Base-by-base conservation (phyloP, 192 early-diverging fungal genomes). In the Paraglomus brasilianum region DNA sequence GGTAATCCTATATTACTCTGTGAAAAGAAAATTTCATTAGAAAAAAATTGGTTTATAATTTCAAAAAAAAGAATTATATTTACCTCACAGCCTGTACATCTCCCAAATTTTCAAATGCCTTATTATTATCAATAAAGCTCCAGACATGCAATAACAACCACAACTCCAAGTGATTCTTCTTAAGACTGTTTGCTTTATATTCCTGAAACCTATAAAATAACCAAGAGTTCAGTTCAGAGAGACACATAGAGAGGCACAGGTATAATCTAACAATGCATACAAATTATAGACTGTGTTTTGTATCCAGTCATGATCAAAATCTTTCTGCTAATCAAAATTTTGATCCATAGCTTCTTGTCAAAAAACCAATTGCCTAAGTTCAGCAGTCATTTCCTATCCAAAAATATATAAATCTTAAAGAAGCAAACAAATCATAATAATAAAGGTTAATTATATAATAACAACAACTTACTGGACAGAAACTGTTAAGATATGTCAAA, bases 241-340 rank as follows among this genome's bases (percentile, higher is more conserved):
- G 13, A 42, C 1, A 38, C 17, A 45, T 57, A 42, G 39, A 24
- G 43, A 69, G 9, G 11, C 1, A 55, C 43, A 57, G 67, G 5
- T 57, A 56, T 69, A 56, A 69, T 22, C 9, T 69, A 55, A 69
- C 38, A 56, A 9, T 69, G 43, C 67, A 56, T 69, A 69, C 52
- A 69, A 69, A 69, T 69, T 69, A 43, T 69, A 69, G n/a, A 57
- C 39, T 57, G 67, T 69, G 36, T 52, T 69, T n/a, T 36, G 63
- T 44, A 69, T 69, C 67, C 67, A 57, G 44, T 69, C 52, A 3
- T 53, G 52, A 41, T 69, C 52, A 57, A 69, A 69, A 56, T 69
- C 67, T 69, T 56, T 56, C 19, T 55, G 52, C 43, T 41, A n/a
- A 41, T 69, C 52, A 24, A 69, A 69, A 43, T 69, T 56, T 56